Percentiles rank a stretch among this genome's conserved stretches.
Evolutionary conservation across 495 filamentous ascomycete genomes (phyloP).

Genomic region (Penicillium nucicola): DNA sequence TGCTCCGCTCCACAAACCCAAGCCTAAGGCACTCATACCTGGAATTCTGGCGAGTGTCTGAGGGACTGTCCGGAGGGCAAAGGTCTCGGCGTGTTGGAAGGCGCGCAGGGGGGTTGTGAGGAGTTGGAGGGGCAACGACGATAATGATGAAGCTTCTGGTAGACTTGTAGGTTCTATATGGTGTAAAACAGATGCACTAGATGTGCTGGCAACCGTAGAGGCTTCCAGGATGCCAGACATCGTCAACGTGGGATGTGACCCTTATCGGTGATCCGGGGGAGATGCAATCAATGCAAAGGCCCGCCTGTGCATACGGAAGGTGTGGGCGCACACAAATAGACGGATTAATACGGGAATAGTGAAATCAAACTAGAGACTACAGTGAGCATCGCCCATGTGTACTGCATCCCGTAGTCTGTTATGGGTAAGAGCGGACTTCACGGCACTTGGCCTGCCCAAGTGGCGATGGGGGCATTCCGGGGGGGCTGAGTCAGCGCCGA

Average conservation of each 20-base stretch:
- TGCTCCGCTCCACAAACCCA: constrained; percentile 26
- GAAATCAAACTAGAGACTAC: not conserved
- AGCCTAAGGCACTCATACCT: constrained; percentile 25
- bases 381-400: constrained; percentile 14
- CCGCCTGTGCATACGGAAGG: constrained; percentile 6
- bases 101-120: constrained; percentile 35
- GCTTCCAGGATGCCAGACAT: constrained; percentile 20
- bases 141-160: constrained; percentile 22
- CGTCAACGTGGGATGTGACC: constrained; percentile 11
- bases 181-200: constrained; percentile 9
- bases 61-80: constrained; percentile 38
- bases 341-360: not conserved
- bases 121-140: constrained; percentile 32
- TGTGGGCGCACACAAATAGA: not conserved
- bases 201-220: constrained; percentile 18
- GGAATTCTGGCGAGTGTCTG: constrained; percentile 29
- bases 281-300: constrained; percentile 14
- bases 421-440: constrained; percentile 3
- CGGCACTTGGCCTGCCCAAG: constrained; percentile 1
- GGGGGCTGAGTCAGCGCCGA: not conserved
- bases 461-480: not conserved
- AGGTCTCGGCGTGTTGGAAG: constrained; percentile 35
- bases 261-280: constrained; percentile 22
- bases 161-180: constrained; percentile 11
- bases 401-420: constrained; percentile 9